Base-by-base conservation (phyloP, 139 green algal species). In the Micractinium conductrix region DNA sequence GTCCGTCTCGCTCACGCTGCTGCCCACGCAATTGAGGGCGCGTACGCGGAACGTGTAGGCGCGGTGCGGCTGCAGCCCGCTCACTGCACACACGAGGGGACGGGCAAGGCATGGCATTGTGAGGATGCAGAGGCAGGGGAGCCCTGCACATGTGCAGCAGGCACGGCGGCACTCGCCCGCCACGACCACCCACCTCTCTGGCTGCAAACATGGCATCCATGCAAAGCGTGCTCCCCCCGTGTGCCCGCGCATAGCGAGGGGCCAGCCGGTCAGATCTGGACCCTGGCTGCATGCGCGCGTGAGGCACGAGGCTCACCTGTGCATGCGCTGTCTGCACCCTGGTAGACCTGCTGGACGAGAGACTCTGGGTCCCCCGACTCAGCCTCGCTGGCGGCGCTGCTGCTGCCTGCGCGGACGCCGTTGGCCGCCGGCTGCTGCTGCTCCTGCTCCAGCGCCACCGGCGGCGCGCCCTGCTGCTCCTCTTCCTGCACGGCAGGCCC, bases 1-100 rank as follows among this genome's bases (percentile, higher is more conserved):
- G 1, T 42, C 42, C 0, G 58, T 9, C 45, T 63, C 43, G 43
- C 88, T 90, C 90, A 91, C 2, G 60, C 90, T 91, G 40, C 38
- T 28, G 10, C 92, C 92, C 42, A 92, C 88, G 3, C 48, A 42
- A 72, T 91, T 95, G 78, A 75, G 60, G 2, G 92, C 91, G 0
- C 85, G 72, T 44, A 95, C 50, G 1, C 89, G 81, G 50, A 95
- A 83, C 1, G 76, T 72, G 84, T 95, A 95, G 26, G 84, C 60
- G 4, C 53, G 82, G 75, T 86, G 74, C 21, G 92, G 90, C 71
- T 92, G 73, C 78, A 95, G 80, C 19, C 80, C 80, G 53, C 60
- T 74, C 48, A 93, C 83, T 79, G 89, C 87, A 55, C 22, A 26
- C 58, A n/a, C n/a, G n/a, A n/a, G n/a, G n/a, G n/a, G n/a, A n/a